Evolutionary conservation across 768 basidiomycete species (phyloP).

Genomic region (Tricholoma terreum): DNA sequence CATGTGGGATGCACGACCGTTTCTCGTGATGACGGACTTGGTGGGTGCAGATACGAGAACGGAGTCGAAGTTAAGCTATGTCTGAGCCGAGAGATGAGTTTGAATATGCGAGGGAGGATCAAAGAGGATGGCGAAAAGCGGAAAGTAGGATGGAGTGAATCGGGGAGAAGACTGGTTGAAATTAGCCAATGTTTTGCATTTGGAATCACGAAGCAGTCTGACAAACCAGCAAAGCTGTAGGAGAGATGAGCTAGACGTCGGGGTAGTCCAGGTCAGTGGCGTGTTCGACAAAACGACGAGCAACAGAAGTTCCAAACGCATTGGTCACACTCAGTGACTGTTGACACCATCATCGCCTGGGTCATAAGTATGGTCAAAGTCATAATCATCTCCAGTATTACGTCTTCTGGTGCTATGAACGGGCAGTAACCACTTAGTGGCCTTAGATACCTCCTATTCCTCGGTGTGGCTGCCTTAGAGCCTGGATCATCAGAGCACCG

Average conservation of each 20-base stretch:
- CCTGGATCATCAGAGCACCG: neutral
- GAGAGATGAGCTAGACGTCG: slow-evolving; percentile 61
- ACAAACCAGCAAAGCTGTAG: slow-evolving; percentile 53
- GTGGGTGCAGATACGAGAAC: too few relatives aligned
- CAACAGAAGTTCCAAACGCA: too few relatives aligned
- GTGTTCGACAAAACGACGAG: too few relatives aligned
- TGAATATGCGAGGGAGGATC: too few relatives aligned
- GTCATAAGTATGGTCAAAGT: too few relatives aligned
- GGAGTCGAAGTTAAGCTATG: too few relatives aligned
- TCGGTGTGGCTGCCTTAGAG: slow-evolving; percentile 5
- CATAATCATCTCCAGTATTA: too few relatives aligned
- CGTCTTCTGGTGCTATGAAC: neutral
- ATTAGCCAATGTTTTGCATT: slow-evolving; percentile 15
- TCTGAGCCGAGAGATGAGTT: too few relatives aligned
- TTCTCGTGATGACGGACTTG: too few relatives aligned
- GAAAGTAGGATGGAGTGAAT: slow-evolving; percentile 33
- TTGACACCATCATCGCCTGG: too few relatives aligned
- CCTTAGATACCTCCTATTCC: slow-evolving; percentile 12
- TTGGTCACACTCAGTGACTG: too few relatives aligned
- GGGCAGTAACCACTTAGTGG: slow-evolving; percentile 3
- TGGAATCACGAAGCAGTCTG: slow-evolving; percentile 50
- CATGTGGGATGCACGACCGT: too few relatives aligned
- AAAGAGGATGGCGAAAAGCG: slow-evolving; percentile 43
- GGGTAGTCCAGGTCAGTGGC: slow-evolving; percentile 72
- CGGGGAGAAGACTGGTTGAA: neutral